Evolutionary conservation across 1,139 yeast species (phyloP), one percentile per base, ranked within the genome.

Genomic region (Magnusiomyces paraingens): DNA sequence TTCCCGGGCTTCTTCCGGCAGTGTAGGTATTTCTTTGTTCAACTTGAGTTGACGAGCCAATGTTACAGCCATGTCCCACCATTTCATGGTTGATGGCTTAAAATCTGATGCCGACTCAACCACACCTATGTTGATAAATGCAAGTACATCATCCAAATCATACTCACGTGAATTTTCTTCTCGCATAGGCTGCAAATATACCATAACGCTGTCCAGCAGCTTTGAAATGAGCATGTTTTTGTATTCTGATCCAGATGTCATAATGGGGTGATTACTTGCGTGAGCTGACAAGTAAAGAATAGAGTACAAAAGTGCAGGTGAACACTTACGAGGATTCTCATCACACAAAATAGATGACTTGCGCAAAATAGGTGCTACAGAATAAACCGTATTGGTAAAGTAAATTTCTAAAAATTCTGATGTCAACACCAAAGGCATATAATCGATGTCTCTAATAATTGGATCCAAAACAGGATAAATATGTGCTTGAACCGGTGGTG

Each of bases 31-130:
- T 52, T 71, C 74, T 14, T 60, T 59, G 56, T 70, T 70, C n/a
- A 72, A 57, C 40, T 64, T 66, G 45, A 72, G 59, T 22, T 62
- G 64, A 35, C 64, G 59, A 1, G 75, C 72, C 49, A 71, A 58
- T 10, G 69, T 65, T 65, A 71, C 67, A 1, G 72, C 73, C 32
- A 66, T 57, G 46, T 67, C 64, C 72, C 74, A 70, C 76, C 77
- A 73, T 35, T 70, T 64, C 38, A 71, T 58, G 14, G 74, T 69
- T 17, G 73, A 69, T 47, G 71, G 70, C 43, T 73, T 70, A 58
- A 67, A 71, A 18, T 73, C 72, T 15, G 75, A 63, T 54, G 75
- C 72, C 1, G 76, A 73, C 55, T 71, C 70, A 20, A 71, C 64
- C 18, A 73, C 70, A 1, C 73, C 73, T 17, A 73, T 62, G 55